Conservation (phyloP, 2,329 filamentous ascomycete species). For the Colletotrichum liriopes region DNA sequence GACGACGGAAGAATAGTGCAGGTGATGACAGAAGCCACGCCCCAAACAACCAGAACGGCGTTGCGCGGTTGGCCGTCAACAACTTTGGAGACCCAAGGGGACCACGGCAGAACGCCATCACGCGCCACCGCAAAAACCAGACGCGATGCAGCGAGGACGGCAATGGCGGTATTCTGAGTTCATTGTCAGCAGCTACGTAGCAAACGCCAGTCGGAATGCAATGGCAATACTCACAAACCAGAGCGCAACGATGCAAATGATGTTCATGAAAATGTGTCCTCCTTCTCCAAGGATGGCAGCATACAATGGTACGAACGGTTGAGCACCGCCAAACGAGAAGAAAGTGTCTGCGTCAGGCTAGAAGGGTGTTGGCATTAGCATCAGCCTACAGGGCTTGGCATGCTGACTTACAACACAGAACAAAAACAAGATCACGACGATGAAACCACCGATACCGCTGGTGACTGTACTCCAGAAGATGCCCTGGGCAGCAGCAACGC, state of each 20-base stretch:
- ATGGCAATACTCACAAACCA: slow-evolving; percentile 62
- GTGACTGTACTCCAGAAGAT: slow-evolving; percentile 74
- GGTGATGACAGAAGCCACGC: slow-evolving; percentile 66
- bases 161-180: slow-evolving; percentile 70
- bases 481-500: slow-evolving; percentile 68
- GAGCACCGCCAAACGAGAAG: slow-evolving; percentile 68
- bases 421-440: slow-evolving; percentile 71
- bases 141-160: slow-evolving; percentile 72
- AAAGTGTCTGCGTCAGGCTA: slow-evolving; percentile 67
- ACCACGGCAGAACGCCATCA: slow-evolving; percentile 73
- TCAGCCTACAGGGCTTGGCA: no score
- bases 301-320: slow-evolving; percentile 73
- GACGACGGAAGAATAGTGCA: slow-evolving; percentile 72
- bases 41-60: slow-evolving; percentile 72
- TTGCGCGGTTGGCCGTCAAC: slow-evolving; percentile 71
- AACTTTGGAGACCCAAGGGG: slow-evolving; percentile 70
- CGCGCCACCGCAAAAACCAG: slow-evolving; percentile 75
- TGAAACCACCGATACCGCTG: slow-evolving; percentile 69
- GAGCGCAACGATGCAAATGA: slow-evolving; percentile 67
- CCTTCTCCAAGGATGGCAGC: slow-evolving; percentile 69
- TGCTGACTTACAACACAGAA: slow-evolving; percentile 66
- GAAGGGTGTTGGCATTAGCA: background rate
- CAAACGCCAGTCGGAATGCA: fast-evolving
- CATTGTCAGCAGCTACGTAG: background rate
- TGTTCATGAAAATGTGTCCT: slow-evolving; percentile 73